Evolutionary conservation across 2,329 filamentous ascomycete genomes (phyloP).

Genomic region (Diaporthe longicolla): DNA sequence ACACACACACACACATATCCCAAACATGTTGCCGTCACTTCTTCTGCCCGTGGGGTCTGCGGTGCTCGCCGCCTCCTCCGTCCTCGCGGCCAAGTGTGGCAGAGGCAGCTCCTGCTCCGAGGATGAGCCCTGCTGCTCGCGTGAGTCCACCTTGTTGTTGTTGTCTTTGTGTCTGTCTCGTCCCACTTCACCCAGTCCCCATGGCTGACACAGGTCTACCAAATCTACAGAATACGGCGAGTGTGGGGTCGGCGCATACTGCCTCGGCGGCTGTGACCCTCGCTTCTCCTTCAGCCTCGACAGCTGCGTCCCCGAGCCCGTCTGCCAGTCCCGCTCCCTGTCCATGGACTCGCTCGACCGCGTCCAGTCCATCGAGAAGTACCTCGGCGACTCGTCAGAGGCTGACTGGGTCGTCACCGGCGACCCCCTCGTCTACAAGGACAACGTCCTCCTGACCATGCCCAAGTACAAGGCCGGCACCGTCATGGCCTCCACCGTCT

Average conservation of each 20-base stretch:
- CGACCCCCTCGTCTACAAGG: conserved; percentile 76
- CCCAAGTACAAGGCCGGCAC: conserved; percentile 87
- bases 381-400: conserved; percentile 85
- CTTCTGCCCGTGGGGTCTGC: conserved; percentile 53
- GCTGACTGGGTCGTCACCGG: conserved; percentile 93
- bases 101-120: conserved; percentile 76
- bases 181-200: no score
- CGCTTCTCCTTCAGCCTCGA: conserved; percentile 85
- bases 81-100: conserved; percentile 61
- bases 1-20: conserved; percentile 1
- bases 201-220: conserved; percentile 38
- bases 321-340: conserved; percentile 83
- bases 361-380: conserved; percentile 80
- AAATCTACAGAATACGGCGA: conserved; percentile 82
- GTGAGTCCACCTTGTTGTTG: conserved; percentile 64
- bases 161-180: no score
- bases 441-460: conserved; percentile 89
- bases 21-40: conserved; percentile 50
- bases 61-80: conserved; percentile 56
- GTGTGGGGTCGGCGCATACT: conserved; percentile 95
- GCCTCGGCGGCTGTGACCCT: conserved; percentile 94
- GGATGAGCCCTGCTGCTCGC: conserved; percentile 82
- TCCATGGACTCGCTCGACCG: conserved; percentile 80
- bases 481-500: conserved; percentile 84
- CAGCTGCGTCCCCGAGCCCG: conserved; percentile 86